Conservation (phyloP, 371 early-diverging fungal genomes). For the Dichotomocladium elegans region DNA sequence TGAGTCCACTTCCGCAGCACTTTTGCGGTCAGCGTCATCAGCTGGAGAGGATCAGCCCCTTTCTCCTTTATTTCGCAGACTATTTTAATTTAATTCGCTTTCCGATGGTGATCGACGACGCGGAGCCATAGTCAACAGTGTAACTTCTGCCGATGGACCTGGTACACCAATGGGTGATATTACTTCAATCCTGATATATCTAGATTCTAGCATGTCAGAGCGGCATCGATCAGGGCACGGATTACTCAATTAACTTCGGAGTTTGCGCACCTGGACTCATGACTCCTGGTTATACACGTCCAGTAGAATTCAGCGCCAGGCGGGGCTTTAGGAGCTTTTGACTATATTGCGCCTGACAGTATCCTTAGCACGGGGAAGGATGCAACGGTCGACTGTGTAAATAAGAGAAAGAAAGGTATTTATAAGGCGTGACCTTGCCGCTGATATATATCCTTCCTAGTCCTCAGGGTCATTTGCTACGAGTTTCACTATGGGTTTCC, state of each 20-base stretch:
- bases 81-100: conserved; percentile 22
- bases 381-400: conserved; percentile 87
- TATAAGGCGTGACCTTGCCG: too few species aligned
- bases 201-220: neutral
- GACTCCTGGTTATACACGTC: conserved; percentile 13
- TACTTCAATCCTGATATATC: neutral
- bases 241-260: conserved; percentile 6
- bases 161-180: neutral
- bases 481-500: conserved; percentile 86
- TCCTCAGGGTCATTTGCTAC: conserved; percentile 85
- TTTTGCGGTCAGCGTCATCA: conserved; percentile 40
- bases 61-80: conserved; percentile 18
- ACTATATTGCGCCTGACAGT: conserved; percentile 95
- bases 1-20: conserved; percentile 31
- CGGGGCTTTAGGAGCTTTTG: conserved; percentile 87
- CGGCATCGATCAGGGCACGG: conserved; percentile 19
- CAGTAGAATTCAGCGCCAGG: neutral
- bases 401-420: too few species aligned
- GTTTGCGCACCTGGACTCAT: conserved; percentile 19
- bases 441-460: conserved; percentile 25
- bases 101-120: conserved; percentile 28
- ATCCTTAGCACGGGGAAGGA: conserved; percentile 85
- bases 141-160: conserved; percentile 5
- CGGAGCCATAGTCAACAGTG: conserved; percentile 21
- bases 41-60: conserved; percentile 19